phyloP scores from a whole-genome alignment of 495 filamentous ascomycete genomes.

The Schizothecium vesticola region DNA sequence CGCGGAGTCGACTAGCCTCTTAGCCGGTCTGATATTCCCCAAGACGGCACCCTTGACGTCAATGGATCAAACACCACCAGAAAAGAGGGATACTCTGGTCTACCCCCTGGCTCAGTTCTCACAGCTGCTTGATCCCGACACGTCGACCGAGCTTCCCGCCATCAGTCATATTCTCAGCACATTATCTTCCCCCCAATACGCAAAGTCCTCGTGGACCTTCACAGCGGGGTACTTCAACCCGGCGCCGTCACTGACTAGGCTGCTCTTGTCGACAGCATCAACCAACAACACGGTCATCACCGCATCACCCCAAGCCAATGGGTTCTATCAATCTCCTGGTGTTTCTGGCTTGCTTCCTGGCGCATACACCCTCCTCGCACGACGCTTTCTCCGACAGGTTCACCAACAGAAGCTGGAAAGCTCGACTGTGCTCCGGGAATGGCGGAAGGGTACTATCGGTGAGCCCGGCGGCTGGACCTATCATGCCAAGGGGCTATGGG shows the following conservation, averaged over 20 bases:
- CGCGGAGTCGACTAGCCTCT: constrained; percentile 55
- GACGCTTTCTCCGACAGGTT: constrained; percentile 71
- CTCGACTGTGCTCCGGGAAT: constrained; percentile 75
- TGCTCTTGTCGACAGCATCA: constrained; percentile 67
- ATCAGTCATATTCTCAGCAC: constrained; percentile 66
- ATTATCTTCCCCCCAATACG: constrained; percentile 55
- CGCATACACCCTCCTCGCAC: constrained; percentile 83
- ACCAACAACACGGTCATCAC: constrained; percentile 75
- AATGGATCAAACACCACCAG: constrained; percentile 12
- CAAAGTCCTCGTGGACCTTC: constrained; percentile 79
- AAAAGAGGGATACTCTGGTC: constrained; percentile 59
- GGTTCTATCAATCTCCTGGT: constrained; percentile 86
- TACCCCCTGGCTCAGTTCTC: constrained; percentile 86
- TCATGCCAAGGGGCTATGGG: constrained; percentile 95
- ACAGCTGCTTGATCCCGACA: constrained; percentile 69
- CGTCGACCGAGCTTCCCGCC: constrained; percentile 82
- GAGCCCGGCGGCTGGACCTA: constrained; percentile 90
- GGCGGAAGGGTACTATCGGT: constrained; percentile 75
- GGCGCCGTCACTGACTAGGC: constrained; percentile 67
- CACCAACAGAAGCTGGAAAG: constrained; percentile 52
- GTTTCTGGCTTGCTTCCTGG: constrained; percentile 84
- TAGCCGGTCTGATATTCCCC: constrained; percentile 58
- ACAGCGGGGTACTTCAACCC: constrained; percentile 99
- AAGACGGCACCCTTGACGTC: constrained; percentile 20
- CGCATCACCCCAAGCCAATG: constrained; percentile 91